Percentiles rank a stretch among this genome's conserved stretches.
These are phyloP conservation scores for Adiantum capillusveneris DNA, from an alignment of 75 land plant genomes.

Conservation along the genomic window DNA sequence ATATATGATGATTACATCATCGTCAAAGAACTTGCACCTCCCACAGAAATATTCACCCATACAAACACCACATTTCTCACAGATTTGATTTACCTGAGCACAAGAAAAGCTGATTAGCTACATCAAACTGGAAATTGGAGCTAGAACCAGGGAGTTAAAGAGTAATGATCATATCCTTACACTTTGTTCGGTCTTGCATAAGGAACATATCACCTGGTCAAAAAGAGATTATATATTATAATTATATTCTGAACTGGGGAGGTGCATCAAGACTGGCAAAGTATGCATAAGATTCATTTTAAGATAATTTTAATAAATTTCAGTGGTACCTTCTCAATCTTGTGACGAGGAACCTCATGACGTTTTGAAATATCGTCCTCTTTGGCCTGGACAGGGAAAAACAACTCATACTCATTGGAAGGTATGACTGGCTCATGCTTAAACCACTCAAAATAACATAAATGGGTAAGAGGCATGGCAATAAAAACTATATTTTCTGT, in stretches of 20 bases:
- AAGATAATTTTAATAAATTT: too few relatives aligned
- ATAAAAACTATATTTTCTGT: too few relatives aligned
- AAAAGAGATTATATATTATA: too few relatives aligned
- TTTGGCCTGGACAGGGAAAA: neutral
- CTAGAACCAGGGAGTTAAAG: neutral
- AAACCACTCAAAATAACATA: neutral
- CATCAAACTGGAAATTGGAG: neutral
- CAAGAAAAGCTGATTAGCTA: neutral
- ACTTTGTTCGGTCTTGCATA: constrained; percentile 84
- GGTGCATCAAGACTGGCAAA: too few relatives aligned
- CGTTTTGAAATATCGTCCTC: constrained; percentile 21
- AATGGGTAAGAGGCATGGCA: neutral
- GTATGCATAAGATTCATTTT: too few relatives aligned
- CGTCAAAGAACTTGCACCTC: constrained; percentile 88
- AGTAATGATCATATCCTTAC: constrained; percentile 31
- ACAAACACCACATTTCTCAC: constrained; percentile 81
- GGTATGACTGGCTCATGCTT: neutral
- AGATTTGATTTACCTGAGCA: constrained; percentile 62
- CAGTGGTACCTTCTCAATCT: constrained; percentile 12
- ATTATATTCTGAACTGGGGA: too few relatives aligned
- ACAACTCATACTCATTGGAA: neutral
- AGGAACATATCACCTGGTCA: constrained; percentile 77
- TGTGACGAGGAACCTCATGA: constrained; percentile 29
- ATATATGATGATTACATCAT: constrained; percentile 64
- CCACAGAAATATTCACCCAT: constrained; percentile 84